Base-by-base conservation (phyloP, 2,329 filamentous ascomycete genomes). In the Leptosphaerulina australis region DNA sequence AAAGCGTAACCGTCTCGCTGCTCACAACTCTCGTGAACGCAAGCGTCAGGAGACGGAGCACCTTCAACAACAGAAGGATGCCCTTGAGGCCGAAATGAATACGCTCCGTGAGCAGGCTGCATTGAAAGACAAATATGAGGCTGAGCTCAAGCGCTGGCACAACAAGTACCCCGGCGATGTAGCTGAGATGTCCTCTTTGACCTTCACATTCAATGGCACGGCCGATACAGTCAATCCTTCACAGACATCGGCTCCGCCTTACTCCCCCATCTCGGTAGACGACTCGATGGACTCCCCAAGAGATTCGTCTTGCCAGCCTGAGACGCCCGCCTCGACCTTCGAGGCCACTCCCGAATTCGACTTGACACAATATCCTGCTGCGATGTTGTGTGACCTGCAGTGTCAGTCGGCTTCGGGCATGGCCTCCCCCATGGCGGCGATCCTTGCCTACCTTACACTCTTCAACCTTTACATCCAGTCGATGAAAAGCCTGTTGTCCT, bases 311-410 rank as follows among this genome's bases (percentile, higher is more conserved):
- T 72, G 68, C 58, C 59, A 64, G 40, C 72, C 73, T 40, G 69
- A 74, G 58, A 74, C 73, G 25, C 73, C 72, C 38, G 59, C 59
- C 53, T 74, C 73, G 60, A 59, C 64, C 48, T 64, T 64, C 47
- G 72, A 75, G 67, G 74, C 75, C 74, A 73, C 61, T 35, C 60
- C 78, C 79, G 83, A 87, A 78, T 83, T 89, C 85, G 90, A 95
- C 83, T 79, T 85, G 94, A 94, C 92, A 97, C 94, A 97, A 97
- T 92, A 95, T 96, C 92, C 94, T 97, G 94, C 94, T 83, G 94
- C 84, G 92, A 88, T 97, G 93, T 97, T 97, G 94, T 97, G 88
- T 77, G 94, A 96, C 94, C 94, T 96, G 94, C 94, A 88, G 94
- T 99, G 94, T 97, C 94, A 85, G 87, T 93, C 89, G 88, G 84